A percentile compares a stretch with the other conserved stretches of the same genome.
phyloP scores from a whole-genome alignment of 2,329 filamentous ascomycete genomes.

The Ophiostoma fasciatum region DNA sequence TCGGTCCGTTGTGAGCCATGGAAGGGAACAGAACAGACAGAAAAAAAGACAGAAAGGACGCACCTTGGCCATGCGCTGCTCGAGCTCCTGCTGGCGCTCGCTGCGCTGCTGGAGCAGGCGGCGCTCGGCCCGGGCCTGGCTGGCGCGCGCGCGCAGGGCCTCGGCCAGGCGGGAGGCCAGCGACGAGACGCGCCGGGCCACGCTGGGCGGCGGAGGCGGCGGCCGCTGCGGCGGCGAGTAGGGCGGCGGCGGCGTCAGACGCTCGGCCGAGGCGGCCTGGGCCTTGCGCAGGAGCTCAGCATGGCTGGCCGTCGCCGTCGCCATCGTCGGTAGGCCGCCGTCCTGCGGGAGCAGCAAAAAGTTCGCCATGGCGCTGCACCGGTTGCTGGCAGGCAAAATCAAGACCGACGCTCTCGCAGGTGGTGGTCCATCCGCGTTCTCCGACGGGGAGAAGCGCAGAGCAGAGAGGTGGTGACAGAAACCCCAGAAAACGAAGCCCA shows the following conservation, averaged over 20 bases:
- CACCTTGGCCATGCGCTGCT: conserved; percentile 11
- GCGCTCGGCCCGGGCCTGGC: conserved; percentile 1
- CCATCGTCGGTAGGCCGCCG: no score
- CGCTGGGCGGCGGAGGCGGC: no score
- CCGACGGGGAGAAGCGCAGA: neutral
- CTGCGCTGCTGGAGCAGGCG: conserved; percentile 1
- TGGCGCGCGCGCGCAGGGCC: neutral
- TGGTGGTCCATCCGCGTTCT: no score
- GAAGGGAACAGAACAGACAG: no score
- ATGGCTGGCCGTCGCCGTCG: neutral
- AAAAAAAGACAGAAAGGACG: no score
- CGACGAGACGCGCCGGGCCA: conserved; percentile 3
- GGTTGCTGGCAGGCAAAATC: no score
- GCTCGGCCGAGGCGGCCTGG: no score
- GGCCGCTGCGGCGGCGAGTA: neutral
- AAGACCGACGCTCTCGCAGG: no score
- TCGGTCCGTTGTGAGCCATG: no score
- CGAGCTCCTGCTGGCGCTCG: conserved; percentile 7
- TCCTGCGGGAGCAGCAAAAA: conserved; percentile 6
- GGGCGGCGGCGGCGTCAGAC: no score
- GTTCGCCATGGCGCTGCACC: conserved; percentile 7
- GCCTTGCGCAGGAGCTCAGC: neutral
- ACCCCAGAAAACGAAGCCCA: no score
- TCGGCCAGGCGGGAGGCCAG: conserved; percentile 3
- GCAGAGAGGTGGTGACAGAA: no score